phyloP scores from a whole-genome alignment of 2,329 filamentous ascomycete species.

The Pyricularia grisea region DNA sequence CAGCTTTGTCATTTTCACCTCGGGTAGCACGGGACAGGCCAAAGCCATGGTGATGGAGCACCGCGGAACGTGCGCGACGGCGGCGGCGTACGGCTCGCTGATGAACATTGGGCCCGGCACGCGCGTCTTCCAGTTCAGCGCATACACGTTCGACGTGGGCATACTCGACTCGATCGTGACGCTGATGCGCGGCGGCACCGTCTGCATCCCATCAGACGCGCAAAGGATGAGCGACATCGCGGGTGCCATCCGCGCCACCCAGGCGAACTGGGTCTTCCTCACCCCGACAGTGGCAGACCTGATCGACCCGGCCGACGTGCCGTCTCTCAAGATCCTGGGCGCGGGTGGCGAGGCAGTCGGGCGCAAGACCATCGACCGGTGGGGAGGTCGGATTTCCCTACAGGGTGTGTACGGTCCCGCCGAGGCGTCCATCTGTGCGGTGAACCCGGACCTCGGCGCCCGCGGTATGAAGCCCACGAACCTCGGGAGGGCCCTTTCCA shows the following conservation, averaged over 20 bases:
- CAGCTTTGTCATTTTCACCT: conserved; percentile 42
- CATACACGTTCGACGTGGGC: background rate
- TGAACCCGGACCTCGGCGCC: background rate
- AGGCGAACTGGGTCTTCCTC: background rate
- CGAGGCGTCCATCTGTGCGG: background rate
- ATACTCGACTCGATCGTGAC: conserved; percentile 23
- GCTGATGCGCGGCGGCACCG: conserved; percentile 22
- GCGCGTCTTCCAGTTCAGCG: background rate
- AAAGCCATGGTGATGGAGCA: conserved; percentile 28
- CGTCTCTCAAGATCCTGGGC: background rate
- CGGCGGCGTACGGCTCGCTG: background rate
- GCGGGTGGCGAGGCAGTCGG: background rate
- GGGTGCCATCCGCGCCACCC: background rate
- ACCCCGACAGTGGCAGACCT: background rate
- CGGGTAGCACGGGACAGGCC: conserved; percentile 47
- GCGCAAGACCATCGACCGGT: background rate
- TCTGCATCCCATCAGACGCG: background rate
- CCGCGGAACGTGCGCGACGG: background rate
- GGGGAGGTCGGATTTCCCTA: background rate
- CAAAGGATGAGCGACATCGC: background rate
- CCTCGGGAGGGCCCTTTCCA: background rate
- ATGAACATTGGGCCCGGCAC: background rate
- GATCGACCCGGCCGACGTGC: background rate
- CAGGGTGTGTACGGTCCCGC: background rate
- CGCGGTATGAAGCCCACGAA: background rate